phyloP scores from a whole-genome alignment of 495 filamentous ascomycete genomes.

The Extremus antarcticus region DNA sequence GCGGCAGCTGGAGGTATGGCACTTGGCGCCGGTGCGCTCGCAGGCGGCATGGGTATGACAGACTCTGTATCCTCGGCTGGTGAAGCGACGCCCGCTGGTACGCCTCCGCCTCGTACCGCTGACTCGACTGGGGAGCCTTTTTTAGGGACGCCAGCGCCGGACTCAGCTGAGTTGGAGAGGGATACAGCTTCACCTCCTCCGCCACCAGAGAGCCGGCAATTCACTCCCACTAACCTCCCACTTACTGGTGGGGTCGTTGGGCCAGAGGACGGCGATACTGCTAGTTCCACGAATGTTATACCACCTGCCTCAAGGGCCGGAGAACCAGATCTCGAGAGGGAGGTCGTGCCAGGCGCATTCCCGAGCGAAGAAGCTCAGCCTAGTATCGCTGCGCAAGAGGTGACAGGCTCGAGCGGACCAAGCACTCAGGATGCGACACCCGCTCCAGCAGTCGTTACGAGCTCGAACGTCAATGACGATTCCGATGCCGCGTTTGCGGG shows the following conservation, averaged over 20 bases:
- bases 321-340: constrained; percentile 25
- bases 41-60: neutral
- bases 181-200: constrained; percentile 31
- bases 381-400: constrained; percentile 10
- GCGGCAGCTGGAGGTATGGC: neutral
- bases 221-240: constrained; percentile 26
- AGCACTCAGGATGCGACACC: neutral
- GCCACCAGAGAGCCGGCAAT: constrained; percentile 56
- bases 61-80: constrained; percentile 10
- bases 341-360: constrained; percentile 41
- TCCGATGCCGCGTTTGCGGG: constrained; percentile 65
- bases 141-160: neutral
- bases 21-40: neutral
- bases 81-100: constrained; percentile 16
- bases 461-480: constrained; percentile 51
- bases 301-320: constrained; percentile 65
- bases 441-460: neutral
- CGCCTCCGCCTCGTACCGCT: constrained; percentile 7
- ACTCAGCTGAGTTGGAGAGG: neutral
- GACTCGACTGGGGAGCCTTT: constrained; percentile 12
- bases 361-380: constrained; percentile 36
- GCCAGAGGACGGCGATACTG: neutral
- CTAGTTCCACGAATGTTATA: constrained; percentile 59
- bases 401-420: neutral
- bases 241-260: constrained; percentile 1